Evolutionary conservation across 805 yeast genomes (phyloP), one percentile per base, ranked within the genome.

Genomic region (Phaffomyces thermotolerans): DNA sequence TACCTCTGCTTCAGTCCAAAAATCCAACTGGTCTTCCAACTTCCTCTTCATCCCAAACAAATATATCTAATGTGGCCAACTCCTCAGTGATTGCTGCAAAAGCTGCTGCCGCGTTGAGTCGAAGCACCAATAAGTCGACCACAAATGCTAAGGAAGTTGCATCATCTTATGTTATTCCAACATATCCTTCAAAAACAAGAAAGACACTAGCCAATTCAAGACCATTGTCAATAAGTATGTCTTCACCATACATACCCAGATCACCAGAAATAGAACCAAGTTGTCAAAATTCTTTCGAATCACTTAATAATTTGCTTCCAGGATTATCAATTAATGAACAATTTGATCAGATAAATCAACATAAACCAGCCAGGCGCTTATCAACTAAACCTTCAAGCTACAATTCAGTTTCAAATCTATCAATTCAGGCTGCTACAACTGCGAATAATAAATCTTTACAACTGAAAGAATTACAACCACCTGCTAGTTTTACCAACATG

Each of bases 11-110:
- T 1, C 54, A 47, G 9, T 44, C 54, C 13, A 53, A 43, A 40
- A 54, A 56, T 37, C 53, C 52, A 1, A 52, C 53, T 2, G 60
- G 60, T 0, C 49, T 55, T 3, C 54, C 58, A n/a, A 38, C 42
- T 23, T 6, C 25, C 20, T 8, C 23, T 18, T 1, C 23, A 10
- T 4, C 36, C 12, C 14, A 33, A 10, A 6, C 36, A 6, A 17
- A 13, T 5, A 13, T 7, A 20, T 20, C 15, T 1, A 13, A 20
- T 34, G n/a, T 33, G 4, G 13, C 34, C 1, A 20, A 20, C 36
- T 20, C 25, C 8, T 34, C 45, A 23, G 10, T 38, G 3, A 34
- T 20, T 12, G 38, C 31, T 8, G 38, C 38, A 4, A 29, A 34
- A 34, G 20, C 34, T 8, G 30, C 36, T 12, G 36, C 36, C 20